Evolutionary conservation across 2,329 filamentous ascomycete genomes (phyloP).

Genomic region (Myriosclerotinia duriaeana): DNA sequence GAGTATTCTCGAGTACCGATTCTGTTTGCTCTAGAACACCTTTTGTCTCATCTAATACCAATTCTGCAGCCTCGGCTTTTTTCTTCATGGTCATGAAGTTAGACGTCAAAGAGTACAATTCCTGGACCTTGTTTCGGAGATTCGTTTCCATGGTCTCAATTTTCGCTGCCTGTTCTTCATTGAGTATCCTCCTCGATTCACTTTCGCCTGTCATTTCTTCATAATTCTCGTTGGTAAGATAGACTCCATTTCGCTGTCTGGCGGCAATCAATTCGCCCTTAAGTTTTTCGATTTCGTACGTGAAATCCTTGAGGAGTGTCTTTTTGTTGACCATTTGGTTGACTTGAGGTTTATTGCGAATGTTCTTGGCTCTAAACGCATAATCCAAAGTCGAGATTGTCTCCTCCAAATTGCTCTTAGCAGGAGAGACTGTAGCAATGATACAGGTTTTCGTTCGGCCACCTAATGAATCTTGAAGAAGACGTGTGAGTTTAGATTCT

Average conservation of each 20-base stretch:
- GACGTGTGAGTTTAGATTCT: slow-evolving; percentile 91
- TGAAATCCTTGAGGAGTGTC: slow-evolving; percentile 86
- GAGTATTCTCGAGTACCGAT: slow-evolving; percentile 74
- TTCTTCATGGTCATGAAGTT: slow-evolving; percentile 87
- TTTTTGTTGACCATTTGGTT: slow-evolving; percentile 93
- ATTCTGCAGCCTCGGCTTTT: slow-evolving; percentile 76
- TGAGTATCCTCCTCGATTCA: slow-evolving; percentile 86
- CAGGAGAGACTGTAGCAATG: slow-evolving; percentile 92
- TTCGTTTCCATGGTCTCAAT: slow-evolving; percentile 91
- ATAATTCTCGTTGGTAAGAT: slow-evolving; percentile 82
- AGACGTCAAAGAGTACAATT: slow-evolving; percentile 81
- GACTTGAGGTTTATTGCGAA: slow-evolving; percentile 94
- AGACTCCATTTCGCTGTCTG: slow-evolving; percentile 90
- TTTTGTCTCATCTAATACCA: slow-evolving; percentile 74
- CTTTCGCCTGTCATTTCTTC: slow-evolving; percentile 90
- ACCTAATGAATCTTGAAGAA: slow-evolving; percentile 94
- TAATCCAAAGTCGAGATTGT: slow-evolving; percentile 98
- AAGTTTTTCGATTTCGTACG: slow-evolving; percentile 87
- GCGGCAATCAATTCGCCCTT: slow-evolving; percentile 93
- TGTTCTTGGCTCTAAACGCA: slow-evolving; percentile 96
- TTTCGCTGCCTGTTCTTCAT: slow-evolving; percentile 87
- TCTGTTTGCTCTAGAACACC: slow-evolving; percentile 85
- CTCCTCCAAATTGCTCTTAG: slow-evolving; percentile 93
- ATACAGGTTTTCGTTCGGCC: slow-evolving; percentile 98
- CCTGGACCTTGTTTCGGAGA: slow-evolving; percentile 88